These are phyloP conservation scores for Clarireedia hainanense DNA, from an alignment of 2,329 filamentous ascomycete species.

Conservation along the genomic window DNA sequence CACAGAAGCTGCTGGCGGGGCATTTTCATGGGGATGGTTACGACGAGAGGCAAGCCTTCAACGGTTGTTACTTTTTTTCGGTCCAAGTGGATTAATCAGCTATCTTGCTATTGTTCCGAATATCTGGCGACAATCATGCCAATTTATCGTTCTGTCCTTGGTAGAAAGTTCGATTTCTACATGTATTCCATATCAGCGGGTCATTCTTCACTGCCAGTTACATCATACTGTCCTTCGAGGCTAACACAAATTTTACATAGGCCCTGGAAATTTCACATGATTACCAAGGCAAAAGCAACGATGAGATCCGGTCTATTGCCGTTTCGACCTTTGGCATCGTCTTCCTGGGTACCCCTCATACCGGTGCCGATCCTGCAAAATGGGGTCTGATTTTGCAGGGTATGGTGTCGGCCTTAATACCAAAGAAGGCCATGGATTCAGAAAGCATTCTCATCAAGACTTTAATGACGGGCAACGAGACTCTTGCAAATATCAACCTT, in stretches of 20 bases:
- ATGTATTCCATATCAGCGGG: too few species aligned
- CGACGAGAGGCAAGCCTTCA: too few species aligned
- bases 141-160: too few species aligned
- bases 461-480: constrained; percentile 67
- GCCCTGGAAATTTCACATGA: constrained; percentile 59
- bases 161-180: too few species aligned
- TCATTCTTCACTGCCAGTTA: too few species aligned
- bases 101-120: too few species aligned
- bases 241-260: not conserved
- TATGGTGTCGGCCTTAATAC: constrained; percentile 58
- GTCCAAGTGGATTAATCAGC: too few species aligned
- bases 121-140: too few species aligned
- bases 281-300: constrained; percentile 48
- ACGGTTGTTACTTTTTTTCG: too few species aligned
- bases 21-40: not conserved
- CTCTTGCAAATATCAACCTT: constrained; percentile 64
- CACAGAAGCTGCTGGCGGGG: not conserved
- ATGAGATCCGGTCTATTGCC: constrained; percentile 60
- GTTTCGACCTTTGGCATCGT: constrained; percentile 70
- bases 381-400: constrained; percentile 62
- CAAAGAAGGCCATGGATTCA: constrained; percentile 57
- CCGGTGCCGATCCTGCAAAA: constrained; percentile 53
- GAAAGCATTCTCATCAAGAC: constrained; percentile 62
- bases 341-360: constrained; percentile 62
- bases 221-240: constrained; percentile 41